phyloP scores from a whole-genome alignment of 306 rosid genomes.

The Castanea crenata region DNA sequence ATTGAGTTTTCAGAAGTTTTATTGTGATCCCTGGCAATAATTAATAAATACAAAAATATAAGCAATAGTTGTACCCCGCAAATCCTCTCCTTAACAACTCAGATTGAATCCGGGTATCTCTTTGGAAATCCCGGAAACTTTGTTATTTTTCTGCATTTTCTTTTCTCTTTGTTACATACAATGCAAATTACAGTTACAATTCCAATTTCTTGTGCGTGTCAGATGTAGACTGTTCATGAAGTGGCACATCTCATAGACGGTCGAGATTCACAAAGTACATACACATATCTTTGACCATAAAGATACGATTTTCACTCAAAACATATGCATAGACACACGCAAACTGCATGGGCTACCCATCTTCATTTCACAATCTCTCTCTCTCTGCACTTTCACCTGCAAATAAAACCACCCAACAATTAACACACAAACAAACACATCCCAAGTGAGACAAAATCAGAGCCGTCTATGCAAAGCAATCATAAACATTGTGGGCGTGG shows the following conservation, averaged over 20 bases:
- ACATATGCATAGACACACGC: not conserved
- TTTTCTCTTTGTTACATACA: not conserved
- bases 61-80: too few relatives aligned
- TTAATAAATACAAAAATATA: too few relatives aligned
- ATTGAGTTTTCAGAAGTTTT: too few relatives aligned
- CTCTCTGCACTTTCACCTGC: too few relatives aligned
- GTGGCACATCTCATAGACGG: not conserved
- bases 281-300: too few relatives aligned
- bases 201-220: not conserved
- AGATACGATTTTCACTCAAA: not conserved
- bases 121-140: not conserved
- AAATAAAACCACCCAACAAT: not conserved
- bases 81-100: not conserved
- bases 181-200: too few relatives aligned
- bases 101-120: not conserved
- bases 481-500: not conserved
- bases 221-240: not conserved
- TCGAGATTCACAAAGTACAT: not conserved
- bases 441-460: not conserved
- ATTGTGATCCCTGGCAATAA: too few relatives aligned
- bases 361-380: too few relatives aligned
- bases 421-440: not conserved
- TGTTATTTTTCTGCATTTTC: not conserved
- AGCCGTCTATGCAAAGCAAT: not conserved
- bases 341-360: not conserved